Percentiles rank a stretch among this genome's conserved stretches.
Conservation (phyloP, 169 alveolate genomes). For the Cryptosporidium baileyi region DNA sequence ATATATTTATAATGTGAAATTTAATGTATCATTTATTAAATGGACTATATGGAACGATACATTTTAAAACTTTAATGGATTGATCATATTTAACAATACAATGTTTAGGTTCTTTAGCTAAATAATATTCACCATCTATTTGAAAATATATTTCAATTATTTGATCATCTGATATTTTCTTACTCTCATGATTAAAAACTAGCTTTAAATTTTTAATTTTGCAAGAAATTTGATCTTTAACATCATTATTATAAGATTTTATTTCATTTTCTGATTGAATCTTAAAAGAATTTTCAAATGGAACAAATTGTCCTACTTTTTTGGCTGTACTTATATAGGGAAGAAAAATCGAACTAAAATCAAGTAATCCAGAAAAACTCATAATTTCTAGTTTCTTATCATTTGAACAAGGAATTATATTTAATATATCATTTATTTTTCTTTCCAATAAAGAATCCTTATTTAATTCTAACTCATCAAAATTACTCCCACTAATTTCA, state of each 20-base stretch:
- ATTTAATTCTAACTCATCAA: not conserved
- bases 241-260: not conserved
- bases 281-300: constrained; percentile 1
- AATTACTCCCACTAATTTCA: not conserved
- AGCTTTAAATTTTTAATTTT: not conserved
- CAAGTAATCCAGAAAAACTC: constrained; percentile 53
- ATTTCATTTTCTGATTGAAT: not conserved
- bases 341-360: constrained; percentile 45
- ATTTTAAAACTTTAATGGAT: not conserved
- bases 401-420: constrained; percentile 1
- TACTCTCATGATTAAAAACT: not conserved
- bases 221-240: not conserved
- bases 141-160: constrained; percentile 35
- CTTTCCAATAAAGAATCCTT: not conserved
- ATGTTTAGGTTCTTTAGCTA: constrained; percentile 46
- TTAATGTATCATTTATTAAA: no score
- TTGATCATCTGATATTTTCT: not conserved
- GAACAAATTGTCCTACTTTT: constrained; percentile 41
- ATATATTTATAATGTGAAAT: no score
- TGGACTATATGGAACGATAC: constrained; percentile 50
- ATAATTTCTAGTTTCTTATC: constrained; percentile 44
- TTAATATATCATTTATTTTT: not conserved
- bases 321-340: constrained; percentile 62
- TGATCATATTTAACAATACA: constrained; percentile 25
- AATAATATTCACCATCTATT: constrained; percentile 54